A percentile compares a stretch with the other conserved stretches of the same genome.
Conservation (phyloP, 306 rosid genomes). For the Quercus agrifolia region DNA sequence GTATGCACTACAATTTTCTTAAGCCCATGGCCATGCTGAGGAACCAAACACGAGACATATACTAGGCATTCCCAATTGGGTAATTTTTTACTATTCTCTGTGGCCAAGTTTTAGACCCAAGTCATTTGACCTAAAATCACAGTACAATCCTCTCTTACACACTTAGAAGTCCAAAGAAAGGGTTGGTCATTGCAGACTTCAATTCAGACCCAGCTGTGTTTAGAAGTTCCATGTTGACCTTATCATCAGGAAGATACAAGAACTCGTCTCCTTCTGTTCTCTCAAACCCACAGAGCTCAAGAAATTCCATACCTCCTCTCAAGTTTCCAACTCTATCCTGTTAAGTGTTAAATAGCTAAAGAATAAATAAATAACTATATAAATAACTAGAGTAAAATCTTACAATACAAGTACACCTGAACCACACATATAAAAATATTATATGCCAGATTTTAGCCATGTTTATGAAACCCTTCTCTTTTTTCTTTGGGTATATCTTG, state of each 20-base stretch:
- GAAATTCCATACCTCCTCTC: constrained; percentile 70
- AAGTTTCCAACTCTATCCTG: constrained; percentile 88
- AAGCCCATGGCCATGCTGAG: neutral
- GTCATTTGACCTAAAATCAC: neutral
- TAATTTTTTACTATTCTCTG: neutral
- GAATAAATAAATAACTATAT: neutral
- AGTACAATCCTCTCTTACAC: constrained; percentile 1
- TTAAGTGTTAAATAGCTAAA: neutral
- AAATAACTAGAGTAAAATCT: neutral
- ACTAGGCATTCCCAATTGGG: neutral
- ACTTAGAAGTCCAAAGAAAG: constrained; percentile 79
- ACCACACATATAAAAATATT: neutral
- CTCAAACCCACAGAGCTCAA: constrained; percentile 83
- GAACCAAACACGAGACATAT: neutral
- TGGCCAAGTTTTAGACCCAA: neutral
- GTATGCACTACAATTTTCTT: neutral
- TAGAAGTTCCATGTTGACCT: constrained; percentile 39
- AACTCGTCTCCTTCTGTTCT: constrained; percentile 48
- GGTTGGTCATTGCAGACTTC: constrained; percentile 72
- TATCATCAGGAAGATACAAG: constrained; percentile 60
- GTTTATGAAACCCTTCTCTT: neutral
- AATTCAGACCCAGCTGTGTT: constrained; percentile 57
- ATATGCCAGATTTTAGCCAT: neutral
- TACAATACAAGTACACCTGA: neutral
- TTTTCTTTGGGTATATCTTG: neutral